Base-by-base conservation (phyloP, 2,329 filamentous ascomycete genomes). In the Colletotrichum noveboracense region DNA sequence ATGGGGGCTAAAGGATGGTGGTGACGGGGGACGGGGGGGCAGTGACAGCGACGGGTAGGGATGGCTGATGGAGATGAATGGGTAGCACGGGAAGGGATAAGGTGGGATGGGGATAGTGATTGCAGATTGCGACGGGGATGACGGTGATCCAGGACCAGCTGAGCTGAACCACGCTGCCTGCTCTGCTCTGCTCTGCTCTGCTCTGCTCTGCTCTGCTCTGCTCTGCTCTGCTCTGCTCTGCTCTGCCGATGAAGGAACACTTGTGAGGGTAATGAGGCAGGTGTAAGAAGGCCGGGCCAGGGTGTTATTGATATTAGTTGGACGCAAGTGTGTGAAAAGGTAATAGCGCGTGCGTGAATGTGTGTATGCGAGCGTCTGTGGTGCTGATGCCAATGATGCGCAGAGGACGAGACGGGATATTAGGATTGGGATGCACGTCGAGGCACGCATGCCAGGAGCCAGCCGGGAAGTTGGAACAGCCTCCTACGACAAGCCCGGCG, bases 131-230 rank as follows among this genome's bases (percentile, higher is more conserved):
- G 60, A 65, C 62, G 24, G 66, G 72, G 61, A 66, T 66, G 38
- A 60, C 62, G 55, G 16, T 71, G 68, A 75, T 75, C 73, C 64
- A 67, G 64, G 56, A 64, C 65, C 43, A 69, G 64, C 64, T 60
- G 48, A 38, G 58, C 60, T 52, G 60, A 48, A 52, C 43, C 43
- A 52, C 43, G 43, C n/a, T 52, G 43, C 43, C 43, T 52, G 38
- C 9, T 43, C 36, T 43, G 36, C 36, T 38, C 36, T n/a, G n/a
- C n/a, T n/a, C n/a, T n/a, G n/a, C n/a, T n/a, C n/a, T n/a, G n/a
- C n/a, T n/a, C n/a, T n/a, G n/a, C n/a, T n/a, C 43, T 48, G 38
- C 9, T 43, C 36, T 43, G 36, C 36, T 38, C 36, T 24, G 24
- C 24, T 24, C 43, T 48, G 38, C 9, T 43, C 36, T 43, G 36